Percentiles rank a stretch among this genome's conserved stretches.
These are phyloP conservation scores for Pleurotus ostreatus DNA, from an alignment of 768 basidiomycete genomes.

Conservation along the genomic window DNA sequence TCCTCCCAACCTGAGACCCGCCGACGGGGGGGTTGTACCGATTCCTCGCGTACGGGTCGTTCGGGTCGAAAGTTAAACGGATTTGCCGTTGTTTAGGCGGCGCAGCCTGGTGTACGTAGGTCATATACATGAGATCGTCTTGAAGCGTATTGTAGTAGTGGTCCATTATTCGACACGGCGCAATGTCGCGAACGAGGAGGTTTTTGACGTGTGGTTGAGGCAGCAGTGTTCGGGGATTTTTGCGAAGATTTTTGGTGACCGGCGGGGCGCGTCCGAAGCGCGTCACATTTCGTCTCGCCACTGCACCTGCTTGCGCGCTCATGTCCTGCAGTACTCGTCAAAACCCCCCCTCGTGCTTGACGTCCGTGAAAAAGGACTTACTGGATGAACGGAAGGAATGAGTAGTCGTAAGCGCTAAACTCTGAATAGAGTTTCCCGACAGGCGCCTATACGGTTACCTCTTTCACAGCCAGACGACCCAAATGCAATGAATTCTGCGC, in stretches of 20 bases:
- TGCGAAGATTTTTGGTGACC: conserved; percentile 38
- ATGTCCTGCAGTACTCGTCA: neutral
- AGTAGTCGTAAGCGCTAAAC: no score
- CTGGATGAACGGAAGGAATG: no score
- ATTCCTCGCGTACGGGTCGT: conserved; percentile 80
- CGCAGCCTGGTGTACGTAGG: conserved; percentile 74
- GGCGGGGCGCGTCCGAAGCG: conserved; percentile 54
- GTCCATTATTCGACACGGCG: conserved; percentile 68
- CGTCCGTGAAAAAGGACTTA: no score
- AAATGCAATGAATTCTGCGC: conserved; percentile 7
- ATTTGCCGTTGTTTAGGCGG: conserved; percentile 51
- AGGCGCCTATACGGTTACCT: neutral
- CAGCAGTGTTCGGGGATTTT: conserved; percentile 49
- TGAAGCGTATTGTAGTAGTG: conserved; percentile 83
- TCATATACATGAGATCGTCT: conserved; percentile 93
- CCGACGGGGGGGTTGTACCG: conserved; percentile 74
- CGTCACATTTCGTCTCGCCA: conserved; percentile 22
- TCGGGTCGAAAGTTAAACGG: conserved; percentile 67
- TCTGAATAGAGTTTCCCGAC: no score
- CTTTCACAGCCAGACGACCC: neutral
- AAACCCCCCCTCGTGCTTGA: no score
- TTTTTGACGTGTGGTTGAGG: conserved; percentile 65
- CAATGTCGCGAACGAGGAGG: conserved; percentile 64
- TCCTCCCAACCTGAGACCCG: conserved; percentile 63
- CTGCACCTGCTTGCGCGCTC: neutral